Conservation (phyloP, 352 stramenopile species). For the Pythium coloratum region DNA sequence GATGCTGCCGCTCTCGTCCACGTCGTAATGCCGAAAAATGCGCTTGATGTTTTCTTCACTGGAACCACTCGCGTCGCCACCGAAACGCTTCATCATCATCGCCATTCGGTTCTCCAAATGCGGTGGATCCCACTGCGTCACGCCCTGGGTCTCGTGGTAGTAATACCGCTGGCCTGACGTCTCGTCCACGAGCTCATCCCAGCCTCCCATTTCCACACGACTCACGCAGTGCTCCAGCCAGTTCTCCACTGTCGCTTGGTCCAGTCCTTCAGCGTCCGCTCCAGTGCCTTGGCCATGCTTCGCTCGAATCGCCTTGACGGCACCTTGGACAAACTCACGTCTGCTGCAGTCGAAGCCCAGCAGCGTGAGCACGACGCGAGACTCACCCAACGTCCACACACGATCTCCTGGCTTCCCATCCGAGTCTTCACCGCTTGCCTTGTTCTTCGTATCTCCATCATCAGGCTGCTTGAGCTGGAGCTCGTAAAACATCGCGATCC, state of each 20-base stretch:
- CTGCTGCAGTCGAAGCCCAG: conserved; percentile 38
- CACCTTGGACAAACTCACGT: conserved; percentile 33
- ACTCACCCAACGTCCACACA: conserved; percentile 29
- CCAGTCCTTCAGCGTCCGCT: conserved; percentile 5
- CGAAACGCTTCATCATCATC: conserved; percentile 50
- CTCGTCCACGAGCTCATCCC: conserved; percentile 53
- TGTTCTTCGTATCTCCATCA: conserved; percentile 4
- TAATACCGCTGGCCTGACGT: conserved; percentile 50
- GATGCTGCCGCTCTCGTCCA: conserved; percentile 64
- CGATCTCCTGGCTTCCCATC: neutral
- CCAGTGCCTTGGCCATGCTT: conserved; percentile 22
- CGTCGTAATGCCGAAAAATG: conserved; percentile 72
- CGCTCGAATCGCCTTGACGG: conserved; percentile 27
- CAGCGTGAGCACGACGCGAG: conserved; percentile 33
- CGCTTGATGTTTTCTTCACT: conserved; percentile 56
- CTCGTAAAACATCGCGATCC: conserved; percentile 54
- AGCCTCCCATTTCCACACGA: conserved; percentile 52
- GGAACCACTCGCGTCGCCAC: conserved; percentile 24
- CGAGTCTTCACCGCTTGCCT: too few species aligned
- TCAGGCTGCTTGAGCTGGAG: conserved; percentile 32
- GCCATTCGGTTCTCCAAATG: conserved; percentile 52
- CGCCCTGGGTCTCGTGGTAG: conserved; percentile 55
- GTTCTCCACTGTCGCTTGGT: conserved; percentile 30
- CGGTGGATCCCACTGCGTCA: conserved; percentile 71
- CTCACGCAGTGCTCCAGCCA: conserved; percentile 47